Conservation (phyloP, 2,329 filamentous ascomycete genomes). For the Penicillium sclerotigenum region DNA sequence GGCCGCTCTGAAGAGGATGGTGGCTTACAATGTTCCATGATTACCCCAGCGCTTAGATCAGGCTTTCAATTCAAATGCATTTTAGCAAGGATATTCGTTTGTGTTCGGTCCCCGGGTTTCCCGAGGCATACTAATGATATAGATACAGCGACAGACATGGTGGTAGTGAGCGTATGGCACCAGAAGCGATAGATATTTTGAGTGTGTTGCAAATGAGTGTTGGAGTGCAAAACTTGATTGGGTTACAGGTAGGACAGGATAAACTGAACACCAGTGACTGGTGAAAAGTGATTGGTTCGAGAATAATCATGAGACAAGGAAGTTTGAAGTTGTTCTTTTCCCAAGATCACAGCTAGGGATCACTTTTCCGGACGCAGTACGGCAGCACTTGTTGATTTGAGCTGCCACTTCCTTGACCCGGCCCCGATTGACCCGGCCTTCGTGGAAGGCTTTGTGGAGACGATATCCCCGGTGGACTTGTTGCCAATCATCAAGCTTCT, state of each 20-base stretch:
- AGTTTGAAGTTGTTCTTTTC: neutral
- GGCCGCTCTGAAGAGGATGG: constrained; percentile 11
- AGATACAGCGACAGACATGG: neutral
- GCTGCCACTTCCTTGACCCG: constrained; percentile 30
- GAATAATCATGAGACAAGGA: neutral
- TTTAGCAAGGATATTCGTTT: constrained; percentile 2
- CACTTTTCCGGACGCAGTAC: constrained; percentile 13
- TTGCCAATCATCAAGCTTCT: constrained; percentile 42
- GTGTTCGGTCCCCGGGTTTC: neutral
- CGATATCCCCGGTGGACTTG: constrained; percentile 36
- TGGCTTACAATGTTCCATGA: constrained; percentile 27
- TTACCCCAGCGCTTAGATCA: constrained; percentile 22
- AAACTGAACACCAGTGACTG: neutral
- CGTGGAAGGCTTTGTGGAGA: constrained; percentile 34
- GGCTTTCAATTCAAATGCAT: constrained; percentile 18
- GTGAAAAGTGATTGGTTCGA: neutral
- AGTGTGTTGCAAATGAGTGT: neutral
- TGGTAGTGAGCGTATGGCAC: constrained; percentile 15
- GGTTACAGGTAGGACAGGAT: neutral
- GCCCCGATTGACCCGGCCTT: constrained; percentile 37
- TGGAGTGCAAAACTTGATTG: neutral
- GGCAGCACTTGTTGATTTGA: constrained; percentile 22
- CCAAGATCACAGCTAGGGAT: neutral
- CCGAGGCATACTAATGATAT: constrained; percentile 3
- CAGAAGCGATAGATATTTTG: constrained; percentile 6